A percentile compares a stretch with the other conserved stretches of the same genome.
phyloP scores from a whole-genome alignment of 179 eudicot genomes.

The Nepenthes alata region DNA sequence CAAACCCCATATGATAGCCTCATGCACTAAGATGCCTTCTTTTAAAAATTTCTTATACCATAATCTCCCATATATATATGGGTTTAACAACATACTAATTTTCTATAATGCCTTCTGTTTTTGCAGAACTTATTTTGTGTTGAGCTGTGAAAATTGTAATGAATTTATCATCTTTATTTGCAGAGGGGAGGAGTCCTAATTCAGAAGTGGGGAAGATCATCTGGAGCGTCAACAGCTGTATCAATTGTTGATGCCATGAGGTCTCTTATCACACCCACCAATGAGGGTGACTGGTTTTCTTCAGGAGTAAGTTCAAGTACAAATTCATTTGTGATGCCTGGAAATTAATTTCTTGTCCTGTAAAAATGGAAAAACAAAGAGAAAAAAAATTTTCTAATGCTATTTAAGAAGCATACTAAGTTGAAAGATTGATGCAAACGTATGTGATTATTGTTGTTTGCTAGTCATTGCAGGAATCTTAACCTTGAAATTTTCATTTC shows the following conservation, averaged over 20 bases:
- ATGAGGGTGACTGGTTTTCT: conserved; percentile 98
- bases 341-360: no score
- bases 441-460: no score
- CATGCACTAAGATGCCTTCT: no score
- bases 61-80: not conserved
- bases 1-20: no score
- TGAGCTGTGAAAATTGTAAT: not conserved
- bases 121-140: not conserved
- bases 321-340: not conserved
- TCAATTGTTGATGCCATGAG: conserved; percentile 84
- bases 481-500: no score
- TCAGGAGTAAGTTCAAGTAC: conserved; percentile 54
- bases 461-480: no score
- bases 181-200: conserved; percentile 94
- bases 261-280: conserved; percentile 84
- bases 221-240: conserved; percentile 95
- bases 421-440: not conserved
- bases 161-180: not conserved
- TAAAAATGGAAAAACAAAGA: not conserved
- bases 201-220: conserved; percentile 96
- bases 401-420: not conserved
- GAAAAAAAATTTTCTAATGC: not conserved
- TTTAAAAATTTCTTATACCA: no score
- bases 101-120: not conserved
- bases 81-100: not conserved